These are phyloP conservation scores for Penicillium sp. DNA, from an alignment of 2,329 filamentous ascomycete species.

Conservation along the genomic window DNA sequence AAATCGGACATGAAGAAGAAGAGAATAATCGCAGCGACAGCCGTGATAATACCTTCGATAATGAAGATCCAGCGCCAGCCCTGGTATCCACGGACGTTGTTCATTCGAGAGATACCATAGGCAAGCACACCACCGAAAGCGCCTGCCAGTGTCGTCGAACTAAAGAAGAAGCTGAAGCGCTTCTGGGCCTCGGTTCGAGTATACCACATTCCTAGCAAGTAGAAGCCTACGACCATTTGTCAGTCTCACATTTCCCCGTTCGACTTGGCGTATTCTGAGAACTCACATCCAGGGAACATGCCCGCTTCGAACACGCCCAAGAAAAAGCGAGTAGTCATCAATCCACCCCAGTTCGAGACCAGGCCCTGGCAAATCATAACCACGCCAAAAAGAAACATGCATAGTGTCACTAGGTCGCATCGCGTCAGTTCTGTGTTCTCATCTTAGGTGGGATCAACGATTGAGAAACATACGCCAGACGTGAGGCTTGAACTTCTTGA, in stretches of 20 bases:
- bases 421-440: background rate
- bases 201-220: constrained; percentile 83
- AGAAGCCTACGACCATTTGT: constrained; percentile 42
- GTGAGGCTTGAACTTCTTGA: constrained; percentile 70
- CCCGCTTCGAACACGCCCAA: constrained; percentile 76
- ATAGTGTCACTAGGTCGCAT: constrained; percentile 63
- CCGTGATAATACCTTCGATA: constrained; percentile 66
- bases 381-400: constrained; percentile 84
- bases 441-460: background rate
- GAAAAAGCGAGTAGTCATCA: constrained; percentile 83
- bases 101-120: constrained; percentile 63
- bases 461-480: constrained; percentile 61
- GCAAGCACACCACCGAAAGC: constrained; percentile 67
- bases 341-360: constrained; percentile 74
- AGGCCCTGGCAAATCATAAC: constrained; percentile 77
- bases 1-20: constrained; percentile 75
- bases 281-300: constrained; percentile 69
- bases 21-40: constrained; percentile 59
- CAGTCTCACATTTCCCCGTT: background rate
- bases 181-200: constrained; percentile 84
- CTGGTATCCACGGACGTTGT: constrained; percentile 60
- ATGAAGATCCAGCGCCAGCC: constrained; percentile 62
- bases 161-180: constrained; percentile 93
- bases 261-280: constrained; percentile 22
- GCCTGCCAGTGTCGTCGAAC: constrained; percentile 65